A percentile compares a stretch with the other conserved stretches of the same genome.
Evolutionary conservation across 768 basidiomycete genomes (phyloP).

Genomic region (Russula sp.): DNA sequence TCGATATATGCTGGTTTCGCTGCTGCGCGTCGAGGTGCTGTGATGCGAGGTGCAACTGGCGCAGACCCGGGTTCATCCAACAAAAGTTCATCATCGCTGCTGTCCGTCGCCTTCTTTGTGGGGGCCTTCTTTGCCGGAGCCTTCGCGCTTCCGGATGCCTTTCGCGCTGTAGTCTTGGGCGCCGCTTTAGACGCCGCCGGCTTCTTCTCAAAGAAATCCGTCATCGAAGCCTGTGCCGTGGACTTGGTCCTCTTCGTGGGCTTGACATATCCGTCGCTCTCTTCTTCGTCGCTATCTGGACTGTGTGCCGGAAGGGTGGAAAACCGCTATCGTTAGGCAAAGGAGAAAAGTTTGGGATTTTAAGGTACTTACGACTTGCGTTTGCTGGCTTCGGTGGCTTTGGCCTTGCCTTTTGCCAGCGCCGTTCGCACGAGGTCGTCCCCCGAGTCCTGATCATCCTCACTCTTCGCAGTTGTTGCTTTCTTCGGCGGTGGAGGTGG

Average conservation of each 20-base stretch:
- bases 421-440: constrained; percentile 29
- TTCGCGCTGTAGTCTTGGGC: constrained; percentile 31
- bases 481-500: constrained; percentile 27
- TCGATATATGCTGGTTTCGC: constrained; percentile 34
- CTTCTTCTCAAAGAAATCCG: constrained; percentile 56
- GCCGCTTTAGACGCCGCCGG: constrained; percentile 12
- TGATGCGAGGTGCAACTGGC: constrained; percentile 35
- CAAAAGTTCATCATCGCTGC: constrained; percentile 40
- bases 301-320: not conserved
- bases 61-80: constrained; percentile 39
- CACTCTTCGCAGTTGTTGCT: not conserved
- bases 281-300: constrained; percentile 6
- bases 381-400: constrained; percentile 43
- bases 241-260: constrained; percentile 52
- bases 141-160: constrained; percentile 56
- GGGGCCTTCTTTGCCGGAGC: constrained; percentile 19
- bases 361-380: constrained; percentile 57
- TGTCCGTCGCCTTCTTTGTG: constrained; percentile 31
- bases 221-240: constrained; percentile 32
- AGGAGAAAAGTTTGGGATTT: not conserved
- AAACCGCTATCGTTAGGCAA: not conserved
- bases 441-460: constrained; percentile 39
- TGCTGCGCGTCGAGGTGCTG: constrained; percentile 44
- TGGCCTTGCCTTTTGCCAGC: constrained; percentile 40
- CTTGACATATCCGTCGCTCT: constrained; percentile 30